Base-by-base conservation (phyloP, 1,284 basidiomycete species). In the Trichosporon faecale region DNA sequence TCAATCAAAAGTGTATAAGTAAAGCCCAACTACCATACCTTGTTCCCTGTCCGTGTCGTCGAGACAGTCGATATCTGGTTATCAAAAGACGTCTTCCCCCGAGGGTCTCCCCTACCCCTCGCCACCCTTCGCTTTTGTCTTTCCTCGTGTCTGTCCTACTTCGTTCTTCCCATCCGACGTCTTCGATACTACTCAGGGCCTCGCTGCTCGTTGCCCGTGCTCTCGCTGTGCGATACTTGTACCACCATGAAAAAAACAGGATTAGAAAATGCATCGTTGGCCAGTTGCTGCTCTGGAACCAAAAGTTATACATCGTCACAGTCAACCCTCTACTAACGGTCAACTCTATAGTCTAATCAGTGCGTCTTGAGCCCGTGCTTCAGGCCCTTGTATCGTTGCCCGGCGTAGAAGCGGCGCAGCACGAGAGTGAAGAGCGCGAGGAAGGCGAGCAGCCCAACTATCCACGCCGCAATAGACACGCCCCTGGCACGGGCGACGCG, bases 281-380 rank as follows among this genome's bases (percentile, higher is more conserved):
- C 49, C 23, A 52, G 49, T n/a, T n/a, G n/a, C n/a, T n/a, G n/a
- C n/a, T n/a, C n/a, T n/a, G n/a, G n/a, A n/a, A n/a, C n/a, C 16
- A 23, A 5, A 61, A 33, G 14, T 25, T 14, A 57, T 57, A 27
- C 52, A 57, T 33, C 27, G 16, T 33, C 11, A 18, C 29, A 7
- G 7, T 61, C 18, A 61, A 4, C 14, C 3, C 29, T 27, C 27
- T 60, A 31, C 27, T 52, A 52, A 21, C 21, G 49, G 23, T 11
- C 7, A 33, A 9, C 18, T 61, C 57, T 61, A 61, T n/a, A 16
- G 16, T 65, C 18, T 37, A 52, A 29, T n/a, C n/a, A n/a, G n/a
- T 70, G 52, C 29, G n/a, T 66, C 44, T 57, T 40, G 33, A 33
- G 21, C 44, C 64, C 46, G 16, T 69, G 63, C 40, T 57, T 37